Conservation (phyloP, 2,329 filamentous ascomycete species). For the Daldinia eschscholtzii region DNA sequence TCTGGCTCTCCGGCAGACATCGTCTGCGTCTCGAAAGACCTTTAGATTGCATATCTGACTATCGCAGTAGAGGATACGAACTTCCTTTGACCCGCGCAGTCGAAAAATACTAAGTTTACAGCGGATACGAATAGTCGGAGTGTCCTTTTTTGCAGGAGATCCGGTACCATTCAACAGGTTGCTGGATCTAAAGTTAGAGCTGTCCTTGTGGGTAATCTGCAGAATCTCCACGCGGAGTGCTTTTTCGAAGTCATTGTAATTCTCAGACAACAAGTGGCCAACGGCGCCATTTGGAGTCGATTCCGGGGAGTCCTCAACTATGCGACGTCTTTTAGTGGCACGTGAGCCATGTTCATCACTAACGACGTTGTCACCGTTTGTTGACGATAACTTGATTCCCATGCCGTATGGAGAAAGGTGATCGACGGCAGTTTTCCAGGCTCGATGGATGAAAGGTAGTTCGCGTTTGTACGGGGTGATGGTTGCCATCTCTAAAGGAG, state of each 20-base stretch:
- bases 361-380: slow-evolving; percentile 55
- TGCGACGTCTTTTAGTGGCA: slow-evolving; percentile 64
- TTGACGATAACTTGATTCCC: slow-evolving; percentile 59
- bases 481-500: slow-evolving; percentile 61
- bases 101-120: slow-evolving; percentile 60
- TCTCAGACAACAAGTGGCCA: slow-evolving; percentile 45
- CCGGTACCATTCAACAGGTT: slow-evolving; percentile 54
- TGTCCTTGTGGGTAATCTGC: slow-evolving; percentile 65
- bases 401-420: slow-evolving; percentile 58
- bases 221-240: slow-evolving; percentile 66
- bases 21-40: slow-evolving; percentile 62
- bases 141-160: slow-evolving; percentile 54
- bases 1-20: slow-evolving; percentile 61
- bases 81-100: slow-evolving; percentile 51
- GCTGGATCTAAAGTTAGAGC: slow-evolving; percentile 55
- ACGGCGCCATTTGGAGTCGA: slow-evolving; percentile 45
- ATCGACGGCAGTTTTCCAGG: slow-evolving; percentile 64
- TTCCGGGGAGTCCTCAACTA: slow-evolving; percentile 57
- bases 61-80: slow-evolving; percentile 64
- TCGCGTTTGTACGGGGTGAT: slow-evolving; percentile 61
- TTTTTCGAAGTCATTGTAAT: slow-evolving; percentile 52
- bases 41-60: slow-evolving; percentile 67
- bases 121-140: slow-evolving; percentile 55
- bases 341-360: slow-evolving; percentile 56
- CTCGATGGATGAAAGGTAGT: slow-evolving; percentile 67